Percentiles rank a stretch among this genome's conserved stretches.
phyloP scores from a whole-genome alignment of 23 red algal species.

The Pyropia yezoensis region DNA sequence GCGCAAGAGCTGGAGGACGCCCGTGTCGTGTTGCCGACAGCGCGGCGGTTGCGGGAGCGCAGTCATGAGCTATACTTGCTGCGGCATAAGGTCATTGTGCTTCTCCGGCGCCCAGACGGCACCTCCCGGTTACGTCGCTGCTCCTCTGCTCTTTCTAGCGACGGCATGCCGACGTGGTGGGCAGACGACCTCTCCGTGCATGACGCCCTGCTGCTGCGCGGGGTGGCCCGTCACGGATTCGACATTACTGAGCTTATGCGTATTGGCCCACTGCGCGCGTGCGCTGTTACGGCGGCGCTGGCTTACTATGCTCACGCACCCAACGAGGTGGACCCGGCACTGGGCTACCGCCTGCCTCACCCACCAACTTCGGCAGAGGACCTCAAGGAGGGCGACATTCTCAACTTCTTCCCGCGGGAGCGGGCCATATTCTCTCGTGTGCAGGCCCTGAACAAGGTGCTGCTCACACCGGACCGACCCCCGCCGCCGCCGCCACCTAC shows the following conservation, averaged over 20 bases:
- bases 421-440: conserved; percentile 4
- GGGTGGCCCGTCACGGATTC: conserved; percentile 14
- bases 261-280: not conserved
- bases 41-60: conserved; percentile 15
- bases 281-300: not conserved
- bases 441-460: not conserved
- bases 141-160: not conserved
- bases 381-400: conserved; percentile 11
- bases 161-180: conserved; percentile 17
- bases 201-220: conserved; percentile 17
- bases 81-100: conserved; percentile 3
- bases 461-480: too few relatives aligned
- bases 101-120: too few relatives aligned
- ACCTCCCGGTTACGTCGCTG: too few relatives aligned
- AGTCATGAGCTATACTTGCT: conserved; percentile 1
- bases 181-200: conserved; percentile 1
- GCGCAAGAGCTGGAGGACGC: conserved; percentile 28
- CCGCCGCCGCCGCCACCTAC: not conserved
- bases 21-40: conserved; percentile 10
- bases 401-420: conserved; percentile 9
- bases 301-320: not conserved
- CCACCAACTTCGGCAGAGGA: not conserved
- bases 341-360: not conserved
- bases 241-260: not conserved
- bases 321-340: not conserved